Percentiles rank a stretch among this genome's conserved stretches.
Conservation (phyloP, 495 filamentous ascomycete species). For the Aspergillus steynii region DNA sequence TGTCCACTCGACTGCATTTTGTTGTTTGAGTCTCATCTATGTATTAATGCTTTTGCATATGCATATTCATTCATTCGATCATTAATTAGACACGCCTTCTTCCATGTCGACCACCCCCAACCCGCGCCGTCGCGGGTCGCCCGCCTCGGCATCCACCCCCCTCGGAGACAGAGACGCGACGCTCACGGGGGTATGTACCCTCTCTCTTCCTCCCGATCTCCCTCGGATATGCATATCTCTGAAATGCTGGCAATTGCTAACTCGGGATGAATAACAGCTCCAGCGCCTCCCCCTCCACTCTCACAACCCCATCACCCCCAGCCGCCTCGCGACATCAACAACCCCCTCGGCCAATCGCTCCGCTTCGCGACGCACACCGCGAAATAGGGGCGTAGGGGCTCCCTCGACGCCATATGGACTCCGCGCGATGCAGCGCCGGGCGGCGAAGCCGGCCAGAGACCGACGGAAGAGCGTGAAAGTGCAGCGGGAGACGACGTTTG, state of each 20-base stretch:
- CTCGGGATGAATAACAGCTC: constrained; percentile 21
- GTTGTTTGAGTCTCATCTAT: not conserved
- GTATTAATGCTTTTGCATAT: too few species aligned
- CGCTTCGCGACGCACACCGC: constrained; percentile 38
- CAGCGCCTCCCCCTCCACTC: constrained; percentile 40
- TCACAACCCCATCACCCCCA: constrained; percentile 41
- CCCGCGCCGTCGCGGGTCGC: constrained; percentile 32
- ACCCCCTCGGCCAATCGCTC: constrained; percentile 41
- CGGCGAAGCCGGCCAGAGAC: constrained; percentile 69
- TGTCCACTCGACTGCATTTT: not conserved
- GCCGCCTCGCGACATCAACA: constrained; percentile 32
- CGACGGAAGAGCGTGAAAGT: constrained; percentile 65
- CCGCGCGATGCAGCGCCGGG: constrained; percentile 69
- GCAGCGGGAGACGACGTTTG: constrained; percentile 74
- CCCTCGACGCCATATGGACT: constrained; percentile 73
- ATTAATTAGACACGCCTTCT: not conserved
- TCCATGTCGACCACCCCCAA: constrained; percentile 41
- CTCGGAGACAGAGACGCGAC: constrained; percentile 37
- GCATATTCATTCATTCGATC: not conserved
- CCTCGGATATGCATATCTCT: not conserved
- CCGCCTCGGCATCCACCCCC: constrained; percentile 27
- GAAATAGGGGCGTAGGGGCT: constrained; percentile 35
- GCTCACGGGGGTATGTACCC: constrained; percentile 30
- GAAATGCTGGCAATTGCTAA: not conserved
- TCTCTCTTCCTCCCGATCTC: not conserved